Percentiles rank a stretch among this genome's conserved stretches.
Conservation (phyloP, 192 early-diverging fungal species). For the Umbelopsis ramanniana region DNA sequence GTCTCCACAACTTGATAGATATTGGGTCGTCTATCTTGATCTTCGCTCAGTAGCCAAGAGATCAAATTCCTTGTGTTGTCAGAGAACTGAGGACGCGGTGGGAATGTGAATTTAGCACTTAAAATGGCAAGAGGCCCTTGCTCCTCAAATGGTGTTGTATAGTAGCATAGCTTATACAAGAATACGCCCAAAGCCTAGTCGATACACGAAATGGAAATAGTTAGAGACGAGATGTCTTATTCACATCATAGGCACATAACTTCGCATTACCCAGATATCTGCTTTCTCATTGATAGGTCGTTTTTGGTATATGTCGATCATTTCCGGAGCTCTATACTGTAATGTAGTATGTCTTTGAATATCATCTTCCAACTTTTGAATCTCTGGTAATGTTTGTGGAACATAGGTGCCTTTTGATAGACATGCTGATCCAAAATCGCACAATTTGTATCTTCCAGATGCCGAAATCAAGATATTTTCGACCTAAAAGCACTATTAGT, state of each 20-base stretch:
- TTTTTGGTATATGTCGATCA: constrained; percentile 90
- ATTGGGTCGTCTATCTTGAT: constrained; percentile 72
- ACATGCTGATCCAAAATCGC: constrained; percentile 95
- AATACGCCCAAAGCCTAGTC: constrained; percentile 91
- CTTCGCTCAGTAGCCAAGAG: constrained; percentile 75
- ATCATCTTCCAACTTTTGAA: constrained; percentile 86
- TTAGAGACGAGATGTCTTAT: background rate
- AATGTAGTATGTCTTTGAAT: constrained; percentile 88
- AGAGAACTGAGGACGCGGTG: constrained; percentile 70
- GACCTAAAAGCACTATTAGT: constrained; percentile 41
- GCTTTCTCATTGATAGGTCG: constrained; percentile 86
- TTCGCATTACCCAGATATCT: constrained; percentile 40
- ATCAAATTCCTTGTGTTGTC: constrained; percentile 58
- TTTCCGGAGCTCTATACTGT: constrained; percentile 95
- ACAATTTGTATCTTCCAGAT: constrained; percentile 79
- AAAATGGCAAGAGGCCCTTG: constrained; percentile 86
- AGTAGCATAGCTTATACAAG: constrained; percentile 95
- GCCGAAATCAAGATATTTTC: constrained; percentile 78
- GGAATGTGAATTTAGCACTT: constrained; percentile 84
- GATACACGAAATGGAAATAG: background rate
- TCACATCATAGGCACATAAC: background rate
- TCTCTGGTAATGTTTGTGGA: constrained; percentile 65
- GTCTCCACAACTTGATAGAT: constrained; percentile 78
- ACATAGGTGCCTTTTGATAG: constrained; percentile 55
- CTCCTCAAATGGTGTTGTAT: constrained; percentile 95